Evolutionary conservation across 163 green algal species (phyloP).

Genomic region (Coccomyxa subellipsoidea): DNA sequence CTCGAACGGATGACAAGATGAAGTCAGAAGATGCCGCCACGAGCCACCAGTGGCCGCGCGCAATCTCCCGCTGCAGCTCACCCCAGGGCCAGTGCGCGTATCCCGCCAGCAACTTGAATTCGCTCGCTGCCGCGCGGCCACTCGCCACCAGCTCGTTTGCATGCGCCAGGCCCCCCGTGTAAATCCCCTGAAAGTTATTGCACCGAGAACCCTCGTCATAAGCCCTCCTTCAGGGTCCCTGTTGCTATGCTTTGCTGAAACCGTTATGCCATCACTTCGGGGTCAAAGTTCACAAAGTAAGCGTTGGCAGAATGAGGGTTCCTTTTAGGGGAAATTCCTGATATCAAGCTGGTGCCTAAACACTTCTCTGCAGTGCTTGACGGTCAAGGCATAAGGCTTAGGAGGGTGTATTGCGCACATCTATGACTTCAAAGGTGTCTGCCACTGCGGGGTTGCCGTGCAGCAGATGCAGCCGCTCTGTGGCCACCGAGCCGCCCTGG

Average conservation of each 20-base stretch:
- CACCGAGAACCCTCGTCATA: neutral
- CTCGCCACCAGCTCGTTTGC: constrained; percentile 29
- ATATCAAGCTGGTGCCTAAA: no score
- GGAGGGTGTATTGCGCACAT: constrained; percentile 16
- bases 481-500: constrained; percentile 33
- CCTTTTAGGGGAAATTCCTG: no score
- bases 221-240: no score
- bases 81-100: constrained; percentile 35
- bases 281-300: no score
- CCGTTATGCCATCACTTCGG: no score
- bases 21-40: neutral
- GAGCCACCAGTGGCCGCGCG: constrained; percentile 14
- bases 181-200: constrained; percentile 23
- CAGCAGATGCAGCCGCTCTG: constrained; percentile 38
- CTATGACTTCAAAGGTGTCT: constrained; percentile 27
- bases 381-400: no score
- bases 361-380: no score
- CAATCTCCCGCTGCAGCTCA: constrained; percentile 29
- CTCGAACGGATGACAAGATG: neutral
- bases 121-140: constrained; percentile 19
- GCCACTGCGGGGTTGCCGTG: constrained; percentile 29
- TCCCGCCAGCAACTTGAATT: constrained; percentile 38
- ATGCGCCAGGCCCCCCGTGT: constrained; percentile 34
- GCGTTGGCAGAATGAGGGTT: no score
- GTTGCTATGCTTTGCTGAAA: no score